Conservation (phyloP, 352 stramenopile genomes). For the Phytophthora brassicae region DNA sequence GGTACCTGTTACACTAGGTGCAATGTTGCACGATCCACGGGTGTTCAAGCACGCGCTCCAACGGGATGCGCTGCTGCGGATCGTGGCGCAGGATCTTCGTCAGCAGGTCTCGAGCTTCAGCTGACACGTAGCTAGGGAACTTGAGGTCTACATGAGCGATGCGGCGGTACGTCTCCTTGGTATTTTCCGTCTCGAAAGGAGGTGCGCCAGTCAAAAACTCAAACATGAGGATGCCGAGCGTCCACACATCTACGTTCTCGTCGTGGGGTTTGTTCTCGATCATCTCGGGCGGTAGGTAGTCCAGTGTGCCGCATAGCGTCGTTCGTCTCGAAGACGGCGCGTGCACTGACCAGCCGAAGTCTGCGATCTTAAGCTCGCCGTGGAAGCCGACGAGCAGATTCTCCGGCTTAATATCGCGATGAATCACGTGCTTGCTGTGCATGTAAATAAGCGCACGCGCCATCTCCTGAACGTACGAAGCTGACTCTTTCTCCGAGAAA, state of each 20-base stretch:
- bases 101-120: conserved; percentile 93
- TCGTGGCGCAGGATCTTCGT: conserved; percentile 96
- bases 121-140: conserved; percentile 93
- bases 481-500: conserved; percentile 93
- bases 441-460: conserved; percentile 95
- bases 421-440: conserved; percentile 99
- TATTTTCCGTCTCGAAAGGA: conserved; percentile 97
- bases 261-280: conserved; percentile 98
- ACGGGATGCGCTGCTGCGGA: conserved; percentile 90
- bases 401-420: conserved; percentile 99
- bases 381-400: conserved; percentile 96
- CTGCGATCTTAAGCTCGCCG: conserved; percentile 98
- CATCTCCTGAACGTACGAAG: conserved; percentile 96
- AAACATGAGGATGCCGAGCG: conserved; percentile 98
- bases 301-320: conserved; percentile 99
- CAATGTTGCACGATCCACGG: conserved; percentile 93
- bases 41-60: conserved; percentile 93
- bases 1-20: conserved; percentile 34
- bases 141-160: conserved; percentile 96
- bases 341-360: conserved; percentile 99
- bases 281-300: conserved; percentile 99
- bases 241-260: conserved; percentile 97
- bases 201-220: conserved; percentile 98
- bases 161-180: conserved; percentile 94
- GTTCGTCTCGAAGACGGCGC: conserved; percentile 95